Evolutionary conservation across 2,329 filamentous ascomycete genomes (phyloP), one percentile per base, ranked within the genome.

Genomic region (Chaetoscypha palmicola): DNA sequence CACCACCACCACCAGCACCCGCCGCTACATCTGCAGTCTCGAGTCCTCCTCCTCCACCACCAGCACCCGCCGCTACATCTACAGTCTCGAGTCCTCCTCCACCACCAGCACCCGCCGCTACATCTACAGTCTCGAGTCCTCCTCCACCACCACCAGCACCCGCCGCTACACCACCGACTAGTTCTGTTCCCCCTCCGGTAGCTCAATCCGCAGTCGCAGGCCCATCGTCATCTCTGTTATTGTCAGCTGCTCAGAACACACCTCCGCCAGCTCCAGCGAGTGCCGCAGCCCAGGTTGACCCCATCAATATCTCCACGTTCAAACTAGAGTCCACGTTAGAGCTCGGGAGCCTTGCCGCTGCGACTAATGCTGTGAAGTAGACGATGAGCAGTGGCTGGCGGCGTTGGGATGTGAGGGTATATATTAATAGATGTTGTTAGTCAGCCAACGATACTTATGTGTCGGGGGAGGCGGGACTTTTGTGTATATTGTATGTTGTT

Each of bases 221-320:
- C n/a, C 19, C 19, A 37, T 37, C 34, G 8, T 37, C 37, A 4
- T 16, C 32, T 4, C 12, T 34, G 3, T 19, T 17, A 26, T 37
- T 41, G 7, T 28, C 24, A 7, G 24, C 12, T 7, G 31, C 43
- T 14, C 32, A 36, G 12, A 21, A 24, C 7, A 10, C 36, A 30
- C 22, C 41, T 3, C 35, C 45, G 21, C 31, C 38, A 26, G 44
- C 22, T 5, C 17, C 32, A 32, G 30, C 30, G 8, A n/a, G 17
- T 5, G 31, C 19, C 30, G 32, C 22, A 14, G 37, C 32, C 2
- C 24, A 38, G 14, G 32, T 47, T 5, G 41, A 47, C 33, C 40
- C 50, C 9, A 54, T 61, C 23, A 47, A 62, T 38, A 61, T 62
- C 40, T 50, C 43, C 26, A 57, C 54, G 3, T 58, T 60, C 46